These are phyloP conservation scores for Pugionium cornutum DNA, from an alignment of 345 rosid species.

Conservation along the genomic window DNA sequence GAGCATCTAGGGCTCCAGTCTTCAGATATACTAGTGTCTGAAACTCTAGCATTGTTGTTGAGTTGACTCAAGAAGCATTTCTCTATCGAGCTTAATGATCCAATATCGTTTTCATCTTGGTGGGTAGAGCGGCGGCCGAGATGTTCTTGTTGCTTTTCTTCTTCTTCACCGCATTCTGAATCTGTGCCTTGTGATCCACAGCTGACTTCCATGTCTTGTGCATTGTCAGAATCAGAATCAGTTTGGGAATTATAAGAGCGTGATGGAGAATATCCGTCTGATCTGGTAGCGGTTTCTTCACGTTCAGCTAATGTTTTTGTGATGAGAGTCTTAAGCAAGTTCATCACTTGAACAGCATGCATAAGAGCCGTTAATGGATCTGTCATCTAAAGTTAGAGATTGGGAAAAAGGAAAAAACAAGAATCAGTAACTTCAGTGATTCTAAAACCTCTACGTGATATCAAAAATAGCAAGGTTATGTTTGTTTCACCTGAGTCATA, in stretches of 20 bases:
- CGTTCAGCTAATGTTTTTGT: constrained; percentile 62
- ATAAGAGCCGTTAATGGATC: constrained; percentile 92
- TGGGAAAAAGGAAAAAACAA: background rate
- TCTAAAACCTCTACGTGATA: background rate
- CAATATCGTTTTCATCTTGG: constrained; percentile 51
- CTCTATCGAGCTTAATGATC: constrained; percentile 63
- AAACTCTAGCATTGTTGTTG: constrained; percentile 38
- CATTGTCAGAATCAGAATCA: constrained; percentile 66
- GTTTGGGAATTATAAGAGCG: constrained; percentile 58
- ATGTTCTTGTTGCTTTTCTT: constrained; percentile 41
- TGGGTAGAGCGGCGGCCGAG: constrained; percentile 37
- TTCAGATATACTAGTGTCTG: constrained; percentile 35
- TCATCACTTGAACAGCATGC: constrained; percentile 99
- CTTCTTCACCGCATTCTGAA: constrained; percentile 46
- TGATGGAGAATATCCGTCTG: constrained; percentile 64
- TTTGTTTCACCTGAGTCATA: constrained; percentile 78
- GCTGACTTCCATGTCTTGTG: constrained; percentile 79
- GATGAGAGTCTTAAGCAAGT: constrained; percentile 85
- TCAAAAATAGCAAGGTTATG: background rate
- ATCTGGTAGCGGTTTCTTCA: constrained; percentile 59
- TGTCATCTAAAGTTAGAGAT: constrained; percentile 57
- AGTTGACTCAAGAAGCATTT: constrained; percentile 66
- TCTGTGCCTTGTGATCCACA: constrained; percentile 59
- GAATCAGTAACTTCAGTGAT: constrained; percentile 1
- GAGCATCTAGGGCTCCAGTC: constrained; percentile 35